These are phyloP conservation scores for Kluyveromyces lactis DNA, from an alignment of 805 yeast genomes.

Conservation along the genomic window DNA sequence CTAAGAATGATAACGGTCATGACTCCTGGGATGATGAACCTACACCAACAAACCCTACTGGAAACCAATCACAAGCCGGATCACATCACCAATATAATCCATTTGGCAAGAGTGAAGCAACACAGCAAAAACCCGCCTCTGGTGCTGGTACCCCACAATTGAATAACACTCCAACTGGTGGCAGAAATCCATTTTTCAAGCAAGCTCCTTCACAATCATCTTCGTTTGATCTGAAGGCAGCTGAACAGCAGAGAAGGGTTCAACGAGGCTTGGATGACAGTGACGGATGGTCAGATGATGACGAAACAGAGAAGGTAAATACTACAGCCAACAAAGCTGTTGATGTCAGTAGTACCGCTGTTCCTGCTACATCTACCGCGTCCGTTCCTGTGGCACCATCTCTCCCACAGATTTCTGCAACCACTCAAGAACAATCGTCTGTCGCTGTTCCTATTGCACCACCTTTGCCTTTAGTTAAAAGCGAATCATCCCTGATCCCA, in stretches of 20 bases:
- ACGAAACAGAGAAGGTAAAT: slow-evolving; percentile 21
- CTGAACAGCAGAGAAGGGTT: slow-evolving; percentile 63
- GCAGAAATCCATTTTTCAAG: slow-evolving; percentile 52
- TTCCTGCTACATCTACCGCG: slow-evolving; percentile 8
- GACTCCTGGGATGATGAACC: slow-evolving; percentile 7
- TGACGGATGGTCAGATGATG: slow-evolving; percentile 32
- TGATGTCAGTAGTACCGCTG: slow-evolving; percentile 7
- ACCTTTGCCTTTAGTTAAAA: slow-evolving; percentile 8
- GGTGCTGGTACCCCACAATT: slow-evolving; percentile 2
- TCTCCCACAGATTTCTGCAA: background rate
- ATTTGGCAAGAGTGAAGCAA: slow-evolving; percentile 32
- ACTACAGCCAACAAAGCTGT: slow-evolving; percentile 1
- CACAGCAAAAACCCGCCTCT: background rate
- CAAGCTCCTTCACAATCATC: slow-evolving; percentile 28
- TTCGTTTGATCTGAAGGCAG: slow-evolving; percentile 45
- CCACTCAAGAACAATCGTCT: slow-evolving; percentile 10
- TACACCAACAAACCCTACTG: slow-evolving; percentile 8
- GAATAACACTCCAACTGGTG: slow-evolving; percentile 11
- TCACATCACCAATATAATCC: slow-evolving; percentile 39
- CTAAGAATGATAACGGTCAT: slow-evolving; percentile 32
- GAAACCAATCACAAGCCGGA: slow-evolving; percentile 7
- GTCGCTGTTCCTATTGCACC: slow-evolving; percentile 7
- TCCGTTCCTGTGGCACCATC: background rate
- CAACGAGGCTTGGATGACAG: slow-evolving; percentile 43
- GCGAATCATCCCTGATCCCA: slow-evolving; percentile 19